phyloP scores from a whole-genome alignment of 306 rosid species.

The Arachis hypogaea region DNA sequence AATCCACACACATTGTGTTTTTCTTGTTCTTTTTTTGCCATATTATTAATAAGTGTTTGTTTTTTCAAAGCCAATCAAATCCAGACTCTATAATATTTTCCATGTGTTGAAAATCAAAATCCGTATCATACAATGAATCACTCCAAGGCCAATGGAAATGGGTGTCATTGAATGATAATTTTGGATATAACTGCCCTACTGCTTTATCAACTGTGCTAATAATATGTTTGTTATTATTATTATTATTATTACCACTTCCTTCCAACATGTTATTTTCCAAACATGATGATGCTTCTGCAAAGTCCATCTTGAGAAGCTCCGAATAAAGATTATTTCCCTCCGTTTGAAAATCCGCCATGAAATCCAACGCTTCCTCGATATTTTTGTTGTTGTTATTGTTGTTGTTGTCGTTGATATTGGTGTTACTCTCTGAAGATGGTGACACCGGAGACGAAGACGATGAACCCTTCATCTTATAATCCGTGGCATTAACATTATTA shows the following conservation, averaged over 20 bases:
- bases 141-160: constrained; percentile 25
- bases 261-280: constrained; percentile 17
- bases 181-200: background rate
- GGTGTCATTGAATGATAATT: constrained; percentile 15
- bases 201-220: background rate
- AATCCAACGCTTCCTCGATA: constrained; percentile 22
- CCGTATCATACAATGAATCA: constrained; percentile 40
- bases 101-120: constrained; percentile 40
- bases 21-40: background rate
- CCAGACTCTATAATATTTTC: constrained; percentile 42
- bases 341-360: constrained; percentile 51
- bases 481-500: background rate
- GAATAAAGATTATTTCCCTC: constrained; percentile 47
- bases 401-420: background rate
- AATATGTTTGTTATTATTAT: too few species aligned
- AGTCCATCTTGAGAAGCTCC: constrained; percentile 51
- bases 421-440: constrained; percentile 8
- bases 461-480: background rate
- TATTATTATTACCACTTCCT: background rate
- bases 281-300: constrained; percentile 34
- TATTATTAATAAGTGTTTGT: background rate
- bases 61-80: constrained; percentile 47
- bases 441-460: background rate
- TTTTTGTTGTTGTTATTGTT: too few species aligned
- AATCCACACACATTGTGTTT: constrained; percentile 2